phyloP scores from a whole-genome alignment of 1,139 yeast species.

The Taphrina communis region DNA sequence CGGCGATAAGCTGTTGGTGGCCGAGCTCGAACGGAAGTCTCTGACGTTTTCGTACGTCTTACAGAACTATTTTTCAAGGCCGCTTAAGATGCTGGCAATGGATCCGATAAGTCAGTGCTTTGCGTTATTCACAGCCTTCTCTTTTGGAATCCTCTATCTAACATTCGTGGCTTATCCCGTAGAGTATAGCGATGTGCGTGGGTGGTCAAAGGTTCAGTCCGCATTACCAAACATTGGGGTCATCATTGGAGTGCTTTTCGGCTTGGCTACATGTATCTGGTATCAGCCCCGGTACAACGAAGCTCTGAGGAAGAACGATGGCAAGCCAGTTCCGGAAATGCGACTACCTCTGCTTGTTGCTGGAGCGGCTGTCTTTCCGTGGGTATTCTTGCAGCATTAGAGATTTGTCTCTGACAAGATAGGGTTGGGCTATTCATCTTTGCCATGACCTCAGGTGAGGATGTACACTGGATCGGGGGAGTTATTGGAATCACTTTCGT shows the following conservation, averaged over 20 bases:
- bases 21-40: slow-evolving; percentile 56
- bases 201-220: slow-evolving; percentile 69
- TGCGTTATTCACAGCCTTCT: slow-evolving; percentile 84
- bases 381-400: slow-evolving; percentile 10
- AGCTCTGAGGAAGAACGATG: slow-evolving; percentile 61
- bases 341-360: slow-evolving; percentile 75
- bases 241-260: slow-evolving; percentile 57
- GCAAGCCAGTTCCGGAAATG: slow-evolving; percentile 50
- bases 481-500: slow-evolving; percentile 37
- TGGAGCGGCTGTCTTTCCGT: slow-evolving; percentile 69
- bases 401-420: slow-evolving; percentile 47
- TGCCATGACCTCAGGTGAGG: slow-evolving; percentile 67
- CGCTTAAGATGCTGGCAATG: slow-evolving; percentile 62
- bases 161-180: slow-evolving; percentile 75
- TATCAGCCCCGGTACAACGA: slow-evolving; percentile 57
- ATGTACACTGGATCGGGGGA: slow-evolving; percentile 41
- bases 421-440: slow-evolving; percentile 73
- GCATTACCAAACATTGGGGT: slow-evolving; percentile 64
- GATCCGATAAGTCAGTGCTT: slow-evolving; percentile 85
- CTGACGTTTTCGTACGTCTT: slow-evolving; percentile 32
- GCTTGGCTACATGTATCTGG: slow-evolving; percentile 51
- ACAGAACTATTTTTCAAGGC: slow-evolving; percentile 57
- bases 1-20: slow-evolving; percentile 63
- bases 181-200: slow-evolving; percentile 68
- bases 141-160: slow-evolving; percentile 66